A percentile compares a stretch with the other conserved stretches of the same genome.
Conservation (phyloP, 1,284 basidiomycete species). For the Polyporus tsugae region DNA sequence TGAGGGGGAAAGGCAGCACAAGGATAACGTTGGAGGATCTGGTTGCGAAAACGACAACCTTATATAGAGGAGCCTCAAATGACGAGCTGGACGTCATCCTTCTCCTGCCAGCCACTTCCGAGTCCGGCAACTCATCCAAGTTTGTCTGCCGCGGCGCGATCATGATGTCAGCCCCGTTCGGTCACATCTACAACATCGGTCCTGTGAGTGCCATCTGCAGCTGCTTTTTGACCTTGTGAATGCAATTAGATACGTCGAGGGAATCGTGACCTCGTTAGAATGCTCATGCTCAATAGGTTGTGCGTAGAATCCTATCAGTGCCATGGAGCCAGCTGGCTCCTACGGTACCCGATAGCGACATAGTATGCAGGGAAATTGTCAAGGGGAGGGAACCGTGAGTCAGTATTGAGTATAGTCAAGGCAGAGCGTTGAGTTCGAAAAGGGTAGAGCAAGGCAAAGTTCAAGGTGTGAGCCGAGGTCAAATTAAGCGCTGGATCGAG, state of each 20-base stretch:
- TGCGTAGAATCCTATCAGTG: too few relatives aligned
- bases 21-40: background rate
- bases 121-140: background rate
- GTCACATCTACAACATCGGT: background rate
- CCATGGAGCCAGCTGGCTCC: too few relatives aligned
- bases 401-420: background rate
- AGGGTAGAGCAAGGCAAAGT: background rate
- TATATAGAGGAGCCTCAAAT: background rate
- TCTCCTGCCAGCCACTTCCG: background rate
- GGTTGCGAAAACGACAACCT: background rate
- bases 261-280: too few relatives aligned
- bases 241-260: background rate
- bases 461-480: background rate
- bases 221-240: background rate
- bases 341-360: too few relatives aligned
- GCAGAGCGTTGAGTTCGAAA: background rate
- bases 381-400: too few relatives aligned
- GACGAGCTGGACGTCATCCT: background rate
- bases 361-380: too few relatives aligned
- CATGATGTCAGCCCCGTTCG: background rate
- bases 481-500: background rate
- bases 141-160: background rate
- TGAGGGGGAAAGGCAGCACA: background rate
- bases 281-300: too few relatives aligned
- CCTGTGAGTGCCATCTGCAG: background rate